Evolutionary conservation across 2,329 filamentous ascomycete species (phyloP).

Genomic region (Juglanconis juglandina): DNA sequence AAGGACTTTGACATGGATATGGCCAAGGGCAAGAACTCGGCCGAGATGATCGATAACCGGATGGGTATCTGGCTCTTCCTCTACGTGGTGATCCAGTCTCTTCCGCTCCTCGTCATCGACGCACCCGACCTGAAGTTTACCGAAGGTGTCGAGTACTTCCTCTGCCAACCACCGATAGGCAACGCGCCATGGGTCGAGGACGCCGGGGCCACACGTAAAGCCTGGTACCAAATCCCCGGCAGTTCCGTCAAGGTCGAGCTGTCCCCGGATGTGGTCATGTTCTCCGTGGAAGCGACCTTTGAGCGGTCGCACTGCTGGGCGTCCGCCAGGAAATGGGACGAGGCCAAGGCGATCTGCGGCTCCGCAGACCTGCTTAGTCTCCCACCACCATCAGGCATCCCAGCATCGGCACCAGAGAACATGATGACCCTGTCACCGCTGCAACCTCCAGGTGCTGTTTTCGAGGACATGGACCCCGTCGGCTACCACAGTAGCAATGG

Average conservation of each 20-base stretch:
- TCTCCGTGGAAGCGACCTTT: slow-evolving; percentile 59
- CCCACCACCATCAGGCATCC: slow-evolving; percentile 13
- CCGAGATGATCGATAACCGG: slow-evolving; percentile 68
- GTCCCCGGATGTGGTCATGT: slow-evolving; percentile 57
- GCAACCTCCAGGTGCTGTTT: slow-evolving; percentile 26
- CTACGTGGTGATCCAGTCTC: slow-evolving; percentile 71
- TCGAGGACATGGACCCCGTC: slow-evolving; percentile 27
- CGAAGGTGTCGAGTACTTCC: slow-evolving; percentile 75
- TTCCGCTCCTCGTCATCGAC: slow-evolving; percentile 75
- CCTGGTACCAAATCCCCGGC: slow-evolving; percentile 73
- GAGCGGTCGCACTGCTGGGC: slow-evolving; percentile 57
- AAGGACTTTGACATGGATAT: slow-evolving; percentile 69
- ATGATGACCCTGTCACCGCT: slow-evolving; percentile 22
- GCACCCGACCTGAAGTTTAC: slow-evolving; percentile 66
- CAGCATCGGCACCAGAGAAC: slow-evolving; percentile 1
- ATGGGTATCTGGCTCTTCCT: slow-evolving; percentile 80
- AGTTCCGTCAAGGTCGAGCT: slow-evolving; percentile 54
- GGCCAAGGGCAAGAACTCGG: slow-evolving; percentile 58
- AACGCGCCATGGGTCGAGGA: slow-evolving; percentile 72
- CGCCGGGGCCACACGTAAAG: slow-evolving; percentile 59
- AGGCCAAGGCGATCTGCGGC: slow-evolving; percentile 13
- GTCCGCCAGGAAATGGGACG: slow-evolving; percentile 49
- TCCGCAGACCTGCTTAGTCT: slow-evolving; percentile 27
- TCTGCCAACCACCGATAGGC: slow-evolving; percentile 71
- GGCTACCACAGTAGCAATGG: slow-evolving; percentile 17